Evolutionary conservation across 73 alveolate species (phyloP), one percentile per base, ranked within the genome.

Genomic region (Paramecium caudatum): DNA sequence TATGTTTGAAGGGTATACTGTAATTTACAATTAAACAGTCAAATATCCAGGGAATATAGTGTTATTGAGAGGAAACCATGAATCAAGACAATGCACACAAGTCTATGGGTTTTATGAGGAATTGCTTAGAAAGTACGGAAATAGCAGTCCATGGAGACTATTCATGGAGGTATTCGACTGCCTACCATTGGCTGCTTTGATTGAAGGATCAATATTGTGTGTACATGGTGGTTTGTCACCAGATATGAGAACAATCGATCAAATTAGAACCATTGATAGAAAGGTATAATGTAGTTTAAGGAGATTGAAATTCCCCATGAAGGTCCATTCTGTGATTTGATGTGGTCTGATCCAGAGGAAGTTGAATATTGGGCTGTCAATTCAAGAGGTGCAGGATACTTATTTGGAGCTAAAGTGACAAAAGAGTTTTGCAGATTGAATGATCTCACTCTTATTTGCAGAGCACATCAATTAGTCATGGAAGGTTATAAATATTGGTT

Each of bases 221-320:
- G 95, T 97, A 10, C 99, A 97, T 91, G 99, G 99, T 4, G 99
- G 99, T 30, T 91, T 96, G 45, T 94, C 98, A n/a, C 99, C 99
- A 17, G 96, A 93, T 41, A 91, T 97, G 48, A 93, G 92, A 25
- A 95, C 98, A 41, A 90, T 92, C 25, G 98, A 96, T 80, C 95
- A 97, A 90, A 91, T 95, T 13, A 95, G 98, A 93, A 80, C 86
- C 10, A 91, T 93, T 39, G 94, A 91, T 63, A 94, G 99, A 93
- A 90, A 69, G n/a, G 83, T 65, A 65, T 32, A 34, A 65, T 65
- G 12, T 33, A 65, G 15, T 32, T 32, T 12, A 10, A 25, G 27
- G 27, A 65, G 80, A 84, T 82, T 39, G 99, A 96, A 91, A 95
- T 95, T 15, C 99, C 99, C 15, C 96, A 92, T 69, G 97, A 93